Conservation (phyloP, 225 moss, liverwort and hornwort species). For the Pleurozium schreberi region DNA sequence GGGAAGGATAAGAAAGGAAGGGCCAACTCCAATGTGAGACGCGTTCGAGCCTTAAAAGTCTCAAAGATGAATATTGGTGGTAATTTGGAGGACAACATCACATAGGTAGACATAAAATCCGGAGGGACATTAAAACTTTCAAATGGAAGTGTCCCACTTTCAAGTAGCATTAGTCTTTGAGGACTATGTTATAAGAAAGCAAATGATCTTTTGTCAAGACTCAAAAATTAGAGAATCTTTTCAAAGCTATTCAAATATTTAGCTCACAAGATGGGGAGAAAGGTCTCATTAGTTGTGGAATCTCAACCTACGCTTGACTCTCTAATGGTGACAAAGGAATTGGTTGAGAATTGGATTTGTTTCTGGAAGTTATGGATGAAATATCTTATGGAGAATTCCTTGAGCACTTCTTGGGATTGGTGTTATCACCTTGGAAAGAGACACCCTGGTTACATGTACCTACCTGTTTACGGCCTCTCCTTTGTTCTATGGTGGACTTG, state of each 20-base stretch:
- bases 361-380: conserved; percentile 66
- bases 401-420: conserved; percentile 32
- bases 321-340: conserved; percentile 29
- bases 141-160: background rate
- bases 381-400: conserved; percentile 64
- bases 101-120: background rate
- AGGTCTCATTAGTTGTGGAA: conserved; percentile 1
- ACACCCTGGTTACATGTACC: conserved; percentile 63
- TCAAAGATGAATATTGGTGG: conserved; percentile 14
- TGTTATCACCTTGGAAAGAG: conserved; percentile 73
- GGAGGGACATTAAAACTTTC: background rate
- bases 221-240: conserved; percentile 29
- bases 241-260: conserved; percentile 45
- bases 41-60: conserved; percentile 19
- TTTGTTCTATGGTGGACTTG: background rate
- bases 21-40: conserved; percentile 20
- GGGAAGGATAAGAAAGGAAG: conserved; percentile 45
- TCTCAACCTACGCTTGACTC: conserved; percentile 34
- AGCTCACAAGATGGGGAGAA: conserved; percentile 68
- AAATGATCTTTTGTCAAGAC: conserved; percentile 58
- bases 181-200: conserved; percentile 67
- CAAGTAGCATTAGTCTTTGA: conserved; percentile 34
- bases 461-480: background rate
- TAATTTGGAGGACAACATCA: background rate
- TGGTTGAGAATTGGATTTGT: conserved; percentile 37